Conservation (phyloP, 257 asterid species). For the Solanum tarijense region DNA sequence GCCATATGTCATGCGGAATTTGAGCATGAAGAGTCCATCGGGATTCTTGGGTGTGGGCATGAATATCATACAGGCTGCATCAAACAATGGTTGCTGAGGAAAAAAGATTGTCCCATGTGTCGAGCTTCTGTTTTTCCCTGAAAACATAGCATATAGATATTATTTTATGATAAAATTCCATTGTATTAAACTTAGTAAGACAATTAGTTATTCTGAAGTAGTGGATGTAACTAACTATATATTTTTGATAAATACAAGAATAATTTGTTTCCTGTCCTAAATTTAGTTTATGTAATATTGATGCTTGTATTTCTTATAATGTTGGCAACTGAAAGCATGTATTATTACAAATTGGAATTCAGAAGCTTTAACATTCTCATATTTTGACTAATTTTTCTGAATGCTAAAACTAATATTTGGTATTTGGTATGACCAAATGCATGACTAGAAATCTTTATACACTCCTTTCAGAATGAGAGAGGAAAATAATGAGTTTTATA, state of each 20-base stretch:
- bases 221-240: background rate
- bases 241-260: background rate
- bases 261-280: background rate
- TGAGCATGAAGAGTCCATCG: background rate
- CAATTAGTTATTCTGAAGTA: too few species aligned
- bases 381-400: too few species aligned
- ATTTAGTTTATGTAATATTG: too few species aligned
- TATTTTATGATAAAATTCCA: too few species aligned
- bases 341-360: too few species aligned
- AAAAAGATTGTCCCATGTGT: conserved; percentile 2
- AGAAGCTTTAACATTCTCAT: too few species aligned
- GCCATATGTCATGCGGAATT: background rate
- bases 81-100: background rate
- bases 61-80: conserved; percentile 1
- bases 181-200: too few species aligned
- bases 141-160: too few species aligned
- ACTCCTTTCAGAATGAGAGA: background rate
- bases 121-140: background rate
- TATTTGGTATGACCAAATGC: background rate
- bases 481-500: background rate
- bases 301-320: too few species aligned
- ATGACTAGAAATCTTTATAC: background rate
- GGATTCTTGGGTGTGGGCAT: background rate
- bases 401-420: background rate
- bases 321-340: too few species aligned